A percentile compares a stretch with the other conserved stretches of the same genome.
Conservation (phyloP, 1,139 yeast species). For the Candida mesenterica region DNA sequence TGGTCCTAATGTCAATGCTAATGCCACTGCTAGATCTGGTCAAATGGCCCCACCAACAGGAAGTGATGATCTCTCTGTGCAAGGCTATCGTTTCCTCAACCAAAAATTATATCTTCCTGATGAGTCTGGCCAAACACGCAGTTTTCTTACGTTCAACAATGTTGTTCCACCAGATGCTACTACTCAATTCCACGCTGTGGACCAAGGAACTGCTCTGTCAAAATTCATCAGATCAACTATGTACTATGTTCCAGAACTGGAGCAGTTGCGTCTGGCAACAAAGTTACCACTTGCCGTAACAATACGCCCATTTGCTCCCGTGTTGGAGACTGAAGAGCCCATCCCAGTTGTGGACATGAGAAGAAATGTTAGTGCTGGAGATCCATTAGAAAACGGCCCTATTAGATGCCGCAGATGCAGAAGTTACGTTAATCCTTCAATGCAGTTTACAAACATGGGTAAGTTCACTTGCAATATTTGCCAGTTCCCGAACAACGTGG, state of each 20-base stretch:
- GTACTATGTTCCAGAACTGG: constrained; percentile 81
- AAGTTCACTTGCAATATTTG: constrained; percentile 85
- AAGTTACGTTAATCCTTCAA: constrained; percentile 82
- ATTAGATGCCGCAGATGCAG: constrained; percentile 91
- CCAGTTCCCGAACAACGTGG: constrained; percentile 64
- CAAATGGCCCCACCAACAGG: too few relatives aligned
- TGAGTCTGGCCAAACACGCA: constrained; percentile 26
- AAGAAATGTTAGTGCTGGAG: constrained; percentile 22
- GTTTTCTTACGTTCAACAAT: constrained; percentile 69
- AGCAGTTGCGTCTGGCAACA: constrained; percentile 65
- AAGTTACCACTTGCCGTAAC: constrained; percentile 80
- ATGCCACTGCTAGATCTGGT: neutral
- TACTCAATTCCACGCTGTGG: constrained; percentile 64
- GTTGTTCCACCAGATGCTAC: constrained; percentile 83
- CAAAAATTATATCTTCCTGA: constrained; percentile 47
- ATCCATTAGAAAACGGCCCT: constrained; percentile 55
- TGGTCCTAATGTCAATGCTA: neutral
- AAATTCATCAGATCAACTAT: constrained; percentile 74
- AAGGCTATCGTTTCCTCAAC: constrained; percentile 52
- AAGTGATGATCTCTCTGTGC: constrained; percentile 43
- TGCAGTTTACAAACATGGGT: constrained; percentile 66
- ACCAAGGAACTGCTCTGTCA: constrained; percentile 85
- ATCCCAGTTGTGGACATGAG: constrained; percentile 69
- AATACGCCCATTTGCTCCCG: constrained; percentile 80
- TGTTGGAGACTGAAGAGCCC: constrained; percentile 45